These are phyloP conservation scores for Debaryomyces singareniensis DNA, from an alignment of 1,139 yeast genomes.

Conservation along the genomic window DNA sequence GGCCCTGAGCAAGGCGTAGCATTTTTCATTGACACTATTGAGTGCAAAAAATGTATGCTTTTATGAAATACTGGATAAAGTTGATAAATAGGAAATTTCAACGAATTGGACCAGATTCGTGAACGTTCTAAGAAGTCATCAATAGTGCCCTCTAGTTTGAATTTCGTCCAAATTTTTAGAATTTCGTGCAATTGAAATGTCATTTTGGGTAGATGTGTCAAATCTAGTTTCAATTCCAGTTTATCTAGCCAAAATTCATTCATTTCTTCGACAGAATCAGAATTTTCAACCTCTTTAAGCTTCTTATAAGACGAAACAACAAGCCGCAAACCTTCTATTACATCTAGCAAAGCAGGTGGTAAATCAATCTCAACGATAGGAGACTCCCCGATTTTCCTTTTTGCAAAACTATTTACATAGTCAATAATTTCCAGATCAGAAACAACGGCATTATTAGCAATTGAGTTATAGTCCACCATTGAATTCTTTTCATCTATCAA, in stretches of 20 bases:
- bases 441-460: conserved; percentile 13
- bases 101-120: conserved; percentile 35
- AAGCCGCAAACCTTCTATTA: conserved; percentile 47
- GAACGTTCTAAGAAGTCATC: conserved; percentile 27
- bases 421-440: conserved; percentile 33
- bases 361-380: conserved; percentile 67
- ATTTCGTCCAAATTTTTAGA: conserved; percentile 28
- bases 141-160: conserved; percentile 20
- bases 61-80: conserved; percentile 59
- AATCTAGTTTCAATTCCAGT: conserved; percentile 21
- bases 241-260: conserved; percentile 19
- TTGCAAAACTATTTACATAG: conserved; percentile 45
- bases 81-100: conserved; percentile 34
- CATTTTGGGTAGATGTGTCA: conserved; percentile 27
- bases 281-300: conserved; percentile 17
- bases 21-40: conserved; percentile 76
- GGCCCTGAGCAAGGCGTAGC: conserved; percentile 96
- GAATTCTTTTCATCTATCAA: conserved; percentile 5
- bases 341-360: conserved; percentile 55
- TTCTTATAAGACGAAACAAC: conserved; percentile 28
- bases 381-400: conserved; percentile 58
- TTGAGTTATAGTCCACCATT: conserved; percentile 3
- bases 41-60: conserved; percentile 68
- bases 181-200: conserved; percentile 33
- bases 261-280: conserved; percentile 15